phyloP scores from a whole-genome alignment of 345 rosid genomes.

The Clarkia xantiana region DNA sequence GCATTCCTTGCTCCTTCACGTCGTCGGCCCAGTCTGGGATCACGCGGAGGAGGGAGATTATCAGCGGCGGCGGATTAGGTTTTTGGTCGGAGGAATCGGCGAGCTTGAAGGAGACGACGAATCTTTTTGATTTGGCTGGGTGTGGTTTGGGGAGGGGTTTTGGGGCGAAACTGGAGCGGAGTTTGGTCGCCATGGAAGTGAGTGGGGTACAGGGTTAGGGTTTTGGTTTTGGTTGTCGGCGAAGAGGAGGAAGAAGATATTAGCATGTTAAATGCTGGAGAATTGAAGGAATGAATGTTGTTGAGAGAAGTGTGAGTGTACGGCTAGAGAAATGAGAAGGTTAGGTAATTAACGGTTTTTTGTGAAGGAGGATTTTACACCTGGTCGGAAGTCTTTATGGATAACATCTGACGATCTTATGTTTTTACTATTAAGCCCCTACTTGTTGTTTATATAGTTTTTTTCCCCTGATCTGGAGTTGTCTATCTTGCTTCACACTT shows the following conservation, averaged over 20 bases:
- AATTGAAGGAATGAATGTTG: neutral
- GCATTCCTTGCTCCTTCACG: constrained; percentile 72
- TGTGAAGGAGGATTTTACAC: constrained; percentile 28
- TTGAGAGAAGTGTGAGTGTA: neutral
- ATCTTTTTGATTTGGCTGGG: neutral
- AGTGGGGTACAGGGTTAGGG: constrained; percentile 20
- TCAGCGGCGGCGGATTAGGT: constrained; percentile 14
- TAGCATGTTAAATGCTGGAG: constrained; percentile 6
- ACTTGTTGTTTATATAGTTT: too few relatives aligned
- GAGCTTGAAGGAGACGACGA: neutral
- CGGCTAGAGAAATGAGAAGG: neutral
- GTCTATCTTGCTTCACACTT: too few relatives aligned
- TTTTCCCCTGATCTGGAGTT: too few relatives aligned
- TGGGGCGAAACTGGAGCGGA: constrained; percentile 23
- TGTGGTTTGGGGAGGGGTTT: constrained; percentile 15
- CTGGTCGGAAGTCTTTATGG: too few relatives aligned
- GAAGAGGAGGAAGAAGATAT: constrained; percentile 15
- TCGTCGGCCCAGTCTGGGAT: constrained; percentile 86
- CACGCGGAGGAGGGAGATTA: constrained; percentile 45
- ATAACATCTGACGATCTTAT: too few relatives aligned
- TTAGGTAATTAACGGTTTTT: constrained; percentile 9
- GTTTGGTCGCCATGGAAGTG: constrained; percentile 23
- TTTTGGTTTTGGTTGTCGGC: constrained; percentile 4
- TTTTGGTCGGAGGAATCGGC: constrained; percentile 13
- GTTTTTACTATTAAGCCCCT: too few relatives aligned